Percentiles rank a stretch among this genome's conserved stretches.
phyloP scores from a whole-genome alignment of 1,284 basidiomycete genomes.

The Hortiboletus rubellus region DNA sequence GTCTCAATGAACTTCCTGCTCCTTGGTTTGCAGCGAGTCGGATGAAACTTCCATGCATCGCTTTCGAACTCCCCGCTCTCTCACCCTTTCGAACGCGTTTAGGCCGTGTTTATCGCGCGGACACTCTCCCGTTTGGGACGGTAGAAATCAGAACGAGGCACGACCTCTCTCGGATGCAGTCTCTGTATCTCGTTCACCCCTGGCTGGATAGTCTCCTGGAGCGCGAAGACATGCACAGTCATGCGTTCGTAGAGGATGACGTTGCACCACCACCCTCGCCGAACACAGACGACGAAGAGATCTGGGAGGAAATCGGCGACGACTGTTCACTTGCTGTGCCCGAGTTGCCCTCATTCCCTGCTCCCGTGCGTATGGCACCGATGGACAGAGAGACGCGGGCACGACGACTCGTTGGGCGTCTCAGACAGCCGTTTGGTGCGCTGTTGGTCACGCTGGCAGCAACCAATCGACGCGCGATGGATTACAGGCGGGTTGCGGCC shows the following conservation, averaged over 20 bases:
- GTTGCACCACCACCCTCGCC: not conserved
- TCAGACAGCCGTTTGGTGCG: no score
- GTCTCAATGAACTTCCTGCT: not conserved
- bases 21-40: not conserved
- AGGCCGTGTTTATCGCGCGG: not conserved
- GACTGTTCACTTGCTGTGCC: not conserved
- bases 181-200: not conserved
- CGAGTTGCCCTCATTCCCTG: no score
- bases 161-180: not conserved
- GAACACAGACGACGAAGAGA: not conserved
- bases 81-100: not conserved
- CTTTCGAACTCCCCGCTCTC: not conserved
- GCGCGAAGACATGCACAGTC: not conserved
- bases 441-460: no score
- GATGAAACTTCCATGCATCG: conserved; percentile 1
- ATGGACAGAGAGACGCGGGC: not conserved
- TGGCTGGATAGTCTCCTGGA: not conserved
- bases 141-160: not conserved
- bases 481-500: no score
- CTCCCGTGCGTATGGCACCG: not conserved
- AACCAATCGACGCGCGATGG: no score
- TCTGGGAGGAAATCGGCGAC: not conserved
- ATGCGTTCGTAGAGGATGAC: no score
- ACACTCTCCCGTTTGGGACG: not conserved
- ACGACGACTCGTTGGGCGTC: no score